Conservation (phyloP, 352 stramenopile genomes). For the Phytophthora sp. region DNA sequence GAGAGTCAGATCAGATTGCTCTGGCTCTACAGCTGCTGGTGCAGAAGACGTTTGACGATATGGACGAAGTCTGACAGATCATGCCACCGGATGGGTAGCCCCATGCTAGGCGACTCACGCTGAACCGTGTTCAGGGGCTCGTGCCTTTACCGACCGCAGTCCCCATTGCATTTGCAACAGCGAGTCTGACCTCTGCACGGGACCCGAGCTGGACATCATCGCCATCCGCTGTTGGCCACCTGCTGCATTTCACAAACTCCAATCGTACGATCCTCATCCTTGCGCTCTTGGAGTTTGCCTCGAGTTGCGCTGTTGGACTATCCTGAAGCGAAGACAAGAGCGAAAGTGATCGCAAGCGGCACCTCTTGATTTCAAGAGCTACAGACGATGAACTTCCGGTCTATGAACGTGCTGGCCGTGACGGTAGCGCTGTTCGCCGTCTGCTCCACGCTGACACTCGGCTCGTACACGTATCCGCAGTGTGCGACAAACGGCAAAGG, state of each 20-base stretch:
- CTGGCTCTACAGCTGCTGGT: constrained; percentile 21
- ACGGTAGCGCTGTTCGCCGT: constrained; percentile 33
- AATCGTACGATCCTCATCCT: constrained; percentile 29
- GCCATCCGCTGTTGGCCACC: too few relatives aligned
- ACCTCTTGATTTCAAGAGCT: too few relatives aligned
- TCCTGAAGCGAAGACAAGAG: constrained; percentile 6
- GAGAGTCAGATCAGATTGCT: constrained; percentile 25
- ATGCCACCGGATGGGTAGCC: constrained; percentile 16
- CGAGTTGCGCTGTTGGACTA: neutral
- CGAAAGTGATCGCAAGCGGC: too few relatives aligned
- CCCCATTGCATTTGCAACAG: neutral
- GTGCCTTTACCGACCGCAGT: constrained; percentile 24
- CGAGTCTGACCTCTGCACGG: constrained; percentile 6
- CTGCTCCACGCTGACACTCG: constrained; percentile 33
- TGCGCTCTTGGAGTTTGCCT: too few relatives aligned
- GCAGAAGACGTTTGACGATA: constrained; percentile 23
- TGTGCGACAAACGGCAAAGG: constrained; percentile 47
- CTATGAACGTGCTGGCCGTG: constrained; percentile 30
- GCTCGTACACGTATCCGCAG: constrained; percentile 56
- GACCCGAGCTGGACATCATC: constrained; percentile 19
- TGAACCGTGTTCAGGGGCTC: constrained; percentile 6
- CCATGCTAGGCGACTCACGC: constrained; percentile 17
- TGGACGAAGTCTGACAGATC: constrained; percentile 16
- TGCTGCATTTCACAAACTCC: constrained; percentile 13
- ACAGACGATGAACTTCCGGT: constrained; percentile 33